Percentiles rank a stretch among this genome's conserved stretches.
Evolutionary conservation across 139 green algal species (phyloP).

Genomic region (Choricystis sp.): DNA sequence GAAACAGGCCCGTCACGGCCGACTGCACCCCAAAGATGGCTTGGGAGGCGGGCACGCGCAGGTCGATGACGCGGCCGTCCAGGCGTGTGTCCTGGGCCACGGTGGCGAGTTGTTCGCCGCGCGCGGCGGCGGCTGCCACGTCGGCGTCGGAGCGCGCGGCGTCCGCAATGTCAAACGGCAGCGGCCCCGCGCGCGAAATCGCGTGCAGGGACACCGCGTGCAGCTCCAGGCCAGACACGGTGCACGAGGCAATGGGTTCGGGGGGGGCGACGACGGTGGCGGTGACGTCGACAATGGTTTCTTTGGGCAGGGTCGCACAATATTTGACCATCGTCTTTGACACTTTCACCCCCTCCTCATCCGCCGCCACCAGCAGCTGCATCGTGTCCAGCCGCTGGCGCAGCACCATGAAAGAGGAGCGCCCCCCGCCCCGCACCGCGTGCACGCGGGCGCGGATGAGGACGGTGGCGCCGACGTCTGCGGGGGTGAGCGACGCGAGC

Average conservation of each 20-base stretch:
- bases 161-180: slow-evolving; percentile 76
- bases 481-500: slow-evolving; percentile 25
- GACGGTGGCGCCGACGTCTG: slow-evolving; percentile 32
- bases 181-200: slow-evolving; percentile 43
- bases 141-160: slow-evolving; percentile 27
- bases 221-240: slow-evolving; percentile 74
- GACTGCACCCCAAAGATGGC: slow-evolving; percentile 91
- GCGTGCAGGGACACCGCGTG: slow-evolving; percentile 34
- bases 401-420: slow-evolving; percentile 87
- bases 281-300: slow-evolving; percentile 87
- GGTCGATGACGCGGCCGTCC: slow-evolving; percentile 82
- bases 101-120: slow-evolving; percentile 47
- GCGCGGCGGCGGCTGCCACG: slow-evolving; percentile 14
- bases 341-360: slow-evolving; percentile 24
- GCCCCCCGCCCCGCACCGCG: slow-evolving; percentile 83
- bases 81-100: slow-evolving; percentile 81
- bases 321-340: slow-evolving; percentile 97
- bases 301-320: slow-evolving; percentile 60
- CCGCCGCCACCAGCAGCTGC: slow-evolving; percentile 32
- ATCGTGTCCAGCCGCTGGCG: slow-evolving; percentile 67
- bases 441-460: slow-evolving; percentile 68
- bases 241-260: slow-evolving; percentile 56
- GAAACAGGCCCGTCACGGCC: slow-evolving; percentile 78
- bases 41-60: slow-evolving; percentile 94
- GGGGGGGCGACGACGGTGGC: slow-evolving; percentile 41